Percentiles rank a stretch among this genome's conserved stretches.
Conservation (phyloP, 805 yeast genomes). For the baker's yeast (Saccharomyces cerevisiae) region DNA sequence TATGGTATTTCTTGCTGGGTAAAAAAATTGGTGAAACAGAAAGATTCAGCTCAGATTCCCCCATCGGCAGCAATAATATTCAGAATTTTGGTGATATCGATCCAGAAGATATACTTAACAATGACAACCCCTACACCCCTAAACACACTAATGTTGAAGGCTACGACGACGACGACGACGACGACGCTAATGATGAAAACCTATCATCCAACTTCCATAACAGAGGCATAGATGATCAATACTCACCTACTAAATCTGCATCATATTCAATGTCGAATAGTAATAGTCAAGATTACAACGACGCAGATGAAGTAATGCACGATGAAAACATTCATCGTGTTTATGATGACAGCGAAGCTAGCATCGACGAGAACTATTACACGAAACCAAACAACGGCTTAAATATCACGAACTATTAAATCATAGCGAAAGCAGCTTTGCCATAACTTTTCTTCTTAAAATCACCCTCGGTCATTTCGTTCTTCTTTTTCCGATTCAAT, state of each 20-base stretch:
- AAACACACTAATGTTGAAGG: neutral
- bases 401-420: neutral
- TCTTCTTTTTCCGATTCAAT: neutral
- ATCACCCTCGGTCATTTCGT: neutral
- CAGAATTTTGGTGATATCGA: neutral
- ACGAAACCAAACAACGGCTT: neutral
- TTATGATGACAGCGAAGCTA: neutral
- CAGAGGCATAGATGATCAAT: neutral
- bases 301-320: neutral
- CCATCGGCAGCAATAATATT: conserved; percentile 11
- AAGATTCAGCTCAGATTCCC: conserved; percentile 18
- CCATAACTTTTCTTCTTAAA: neutral
- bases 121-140: neutral
- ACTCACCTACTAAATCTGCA: neutral
- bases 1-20: conserved; percentile 28
- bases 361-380: neutral
- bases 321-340: neutral
- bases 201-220: neutral
- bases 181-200: neutral
- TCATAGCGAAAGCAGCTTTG: neutral
- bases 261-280: neutral
- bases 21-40: conserved; percentile 14
- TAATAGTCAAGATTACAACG: neutral
- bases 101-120: neutral
- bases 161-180: neutral